Evolutionary conservation across 768 basidiomycete genomes (phyloP).

Genomic region (Boletus rubroflammeus): DNA sequence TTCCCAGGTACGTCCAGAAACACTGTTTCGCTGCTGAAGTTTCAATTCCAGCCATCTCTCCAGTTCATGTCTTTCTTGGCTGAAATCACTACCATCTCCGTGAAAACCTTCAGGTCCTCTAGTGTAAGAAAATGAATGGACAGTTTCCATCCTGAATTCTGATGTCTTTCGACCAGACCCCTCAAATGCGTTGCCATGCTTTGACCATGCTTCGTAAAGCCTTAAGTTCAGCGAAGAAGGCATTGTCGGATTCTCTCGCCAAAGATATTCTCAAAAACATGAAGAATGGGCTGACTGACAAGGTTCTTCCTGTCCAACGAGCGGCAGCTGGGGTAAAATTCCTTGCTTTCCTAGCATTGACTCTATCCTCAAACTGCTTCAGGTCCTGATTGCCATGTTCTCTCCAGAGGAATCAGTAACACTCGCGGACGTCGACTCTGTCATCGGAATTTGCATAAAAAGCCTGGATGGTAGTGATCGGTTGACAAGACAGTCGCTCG

Average conservation of each 20-base stretch:
- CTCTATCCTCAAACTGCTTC: conserved; percentile 14
- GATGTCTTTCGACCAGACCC: conserved; percentile 45
- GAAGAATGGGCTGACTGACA: conserved; percentile 71
- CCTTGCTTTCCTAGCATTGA: not conserved
- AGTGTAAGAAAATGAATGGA: conserved; percentile 44
- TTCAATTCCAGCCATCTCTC: not conserved
- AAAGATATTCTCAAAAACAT: conserved; percentile 87
- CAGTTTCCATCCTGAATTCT: conserved; percentile 1
- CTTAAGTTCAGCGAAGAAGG: conserved; percentile 74
- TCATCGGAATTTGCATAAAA: conserved; percentile 64
- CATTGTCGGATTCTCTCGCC: conserved; percentile 69
- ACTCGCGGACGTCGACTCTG: conserved; percentile 70
- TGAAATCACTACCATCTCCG: conserved; percentile 65
- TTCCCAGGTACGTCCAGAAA: conserved; percentile 58
- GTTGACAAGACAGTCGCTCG: conserved; percentile 72
- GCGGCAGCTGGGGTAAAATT: conserved; percentile 68
- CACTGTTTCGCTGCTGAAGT: not conserved
- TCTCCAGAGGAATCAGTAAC: conserved; percentile 52
- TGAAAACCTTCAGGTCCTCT: conserved; percentile 72
- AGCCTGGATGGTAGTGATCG: conserved; percentile 82
- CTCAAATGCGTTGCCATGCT: conserved; percentile 80
- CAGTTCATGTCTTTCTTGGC: conserved; percentile 96
- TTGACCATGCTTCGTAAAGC: conserved; percentile 75
- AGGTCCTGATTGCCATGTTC: conserved; percentile 56
- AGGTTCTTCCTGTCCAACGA: conserved; percentile 80